Evolutionary conservation across 768 basidiomycete genomes (phyloP).

Genomic region (Boletus barrowsii): DNA sequence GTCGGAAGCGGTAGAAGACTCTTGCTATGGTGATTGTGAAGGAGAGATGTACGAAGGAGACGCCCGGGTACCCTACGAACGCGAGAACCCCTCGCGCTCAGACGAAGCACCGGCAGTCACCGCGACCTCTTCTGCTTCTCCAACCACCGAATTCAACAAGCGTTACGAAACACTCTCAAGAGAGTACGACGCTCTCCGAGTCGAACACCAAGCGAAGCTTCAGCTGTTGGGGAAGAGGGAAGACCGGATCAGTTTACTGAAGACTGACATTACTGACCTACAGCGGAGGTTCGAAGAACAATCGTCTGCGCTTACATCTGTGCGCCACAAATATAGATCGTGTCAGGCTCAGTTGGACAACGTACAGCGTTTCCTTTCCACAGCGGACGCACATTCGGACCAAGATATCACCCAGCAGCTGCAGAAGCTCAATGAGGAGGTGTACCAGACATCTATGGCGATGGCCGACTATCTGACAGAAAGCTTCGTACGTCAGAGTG

Average conservation of each 20-base stretch:
- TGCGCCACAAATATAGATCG: not conserved
- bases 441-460: not conserved
- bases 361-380: not conserved
- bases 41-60: too few species aligned
- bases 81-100: too few species aligned
- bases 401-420: not conserved
- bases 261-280: not conserved
- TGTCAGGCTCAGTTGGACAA: not conserved
- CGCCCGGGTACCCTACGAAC: too few species aligned
- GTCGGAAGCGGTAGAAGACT: too few species aligned
- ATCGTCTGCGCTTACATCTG: not conserved
- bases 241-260: not conserved
- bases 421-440: slow-evolving; percentile 2
- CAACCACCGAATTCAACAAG: too few species aligned
- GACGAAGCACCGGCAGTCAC: too few species aligned
- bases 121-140: too few species aligned
- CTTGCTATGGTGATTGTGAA: too few species aligned
- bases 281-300: not conserved
- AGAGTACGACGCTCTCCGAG: too few species aligned
- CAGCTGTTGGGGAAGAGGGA: not conserved
- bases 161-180: too few species aligned
- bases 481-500: not conserved
- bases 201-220: too few species aligned
- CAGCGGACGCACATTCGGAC: slow-evolving; percentile 4
- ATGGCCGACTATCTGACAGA: not conserved